Evolutionary conservation across 345 rosid genomes (phyloP).

Genomic region (Schrenkiella parvula): DNA sequence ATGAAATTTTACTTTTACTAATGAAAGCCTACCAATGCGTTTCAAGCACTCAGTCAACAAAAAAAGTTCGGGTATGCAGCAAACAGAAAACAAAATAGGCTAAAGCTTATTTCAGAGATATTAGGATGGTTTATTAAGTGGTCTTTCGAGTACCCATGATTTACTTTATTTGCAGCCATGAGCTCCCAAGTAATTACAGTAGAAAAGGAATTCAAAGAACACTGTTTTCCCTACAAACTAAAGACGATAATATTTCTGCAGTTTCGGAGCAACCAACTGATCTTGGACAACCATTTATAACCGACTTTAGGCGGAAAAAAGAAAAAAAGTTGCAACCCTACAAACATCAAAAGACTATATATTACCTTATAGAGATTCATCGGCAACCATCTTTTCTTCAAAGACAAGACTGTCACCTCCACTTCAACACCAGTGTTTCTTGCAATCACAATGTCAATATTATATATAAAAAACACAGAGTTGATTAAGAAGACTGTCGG

Average conservation of each 20-base stretch:
- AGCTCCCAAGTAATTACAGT: background rate
- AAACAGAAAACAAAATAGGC: background rate
- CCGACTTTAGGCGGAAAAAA: background rate
- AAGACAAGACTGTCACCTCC: constrained; percentile 65
- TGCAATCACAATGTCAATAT: constrained; percentile 88
- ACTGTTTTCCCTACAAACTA: background rate
- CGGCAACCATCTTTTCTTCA: constrained; percentile 56
- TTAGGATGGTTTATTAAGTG: background rate
- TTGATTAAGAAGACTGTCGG: constrained; percentile 26
- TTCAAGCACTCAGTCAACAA: constrained; percentile 5
- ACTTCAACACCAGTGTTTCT: constrained; percentile 81
- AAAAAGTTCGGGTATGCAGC: background rate
- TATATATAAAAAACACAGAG: constrained; percentile 26
- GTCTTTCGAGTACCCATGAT: background rate
- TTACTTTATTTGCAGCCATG: background rate
- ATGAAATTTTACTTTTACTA: constrained; percentile 7
- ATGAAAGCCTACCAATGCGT: background rate
- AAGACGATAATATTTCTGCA: background rate
- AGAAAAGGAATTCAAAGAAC: background rate
- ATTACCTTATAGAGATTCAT: constrained; percentile 57
- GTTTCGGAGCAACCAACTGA: background rate
- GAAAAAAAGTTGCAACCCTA: constrained; percentile 26
- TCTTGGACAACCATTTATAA: background rate
- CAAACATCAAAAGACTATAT: constrained; percentile 35
- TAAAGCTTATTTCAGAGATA: background rate